phyloP scores from a whole-genome alignment of 768 basidiomycete genomes.

The Podaxis sp. region DNA sequence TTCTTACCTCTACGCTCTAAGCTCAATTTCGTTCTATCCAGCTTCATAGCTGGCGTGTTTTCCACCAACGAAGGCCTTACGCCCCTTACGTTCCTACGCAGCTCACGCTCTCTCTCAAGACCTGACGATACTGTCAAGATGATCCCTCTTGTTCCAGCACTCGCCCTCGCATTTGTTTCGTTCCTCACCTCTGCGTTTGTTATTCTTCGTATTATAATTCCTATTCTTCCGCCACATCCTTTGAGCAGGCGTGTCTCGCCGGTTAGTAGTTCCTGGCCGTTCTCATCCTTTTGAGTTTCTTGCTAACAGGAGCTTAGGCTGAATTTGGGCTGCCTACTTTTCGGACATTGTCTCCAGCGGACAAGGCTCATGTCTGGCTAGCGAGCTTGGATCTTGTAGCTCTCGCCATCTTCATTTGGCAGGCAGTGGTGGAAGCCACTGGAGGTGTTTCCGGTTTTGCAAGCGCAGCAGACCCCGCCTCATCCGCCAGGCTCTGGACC shows the following conservation, averaged over 20 bases:
- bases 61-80: conserved; percentile 41
- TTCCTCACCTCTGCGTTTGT: conserved; percentile 73
- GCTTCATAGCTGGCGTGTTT: conserved; percentile 27
- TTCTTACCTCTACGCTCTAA: conserved; percentile 11
- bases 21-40: conserved; percentile 23
- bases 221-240: conserved; percentile 71
- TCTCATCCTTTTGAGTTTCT: conserved; percentile 17
- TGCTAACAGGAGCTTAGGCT: conserved; percentile 41
- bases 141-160: conserved; percentile 66
- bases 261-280: conserved; percentile 39
- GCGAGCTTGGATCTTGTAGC: conserved; percentile 65
- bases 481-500: conserved; percentile 68
- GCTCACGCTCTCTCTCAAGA: conserved; percentile 45
- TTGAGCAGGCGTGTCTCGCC: conserved; percentile 74
- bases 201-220: conserved; percentile 72
- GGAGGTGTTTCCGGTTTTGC: conserved; percentile 43
- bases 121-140: conserved; percentile 37
- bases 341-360: conserved; percentile 60
- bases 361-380: conserved; percentile 74
- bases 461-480: conserved; percentile 45
- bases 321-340: conserved; percentile 76
- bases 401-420: conserved; percentile 64
- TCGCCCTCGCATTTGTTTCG: conserved; percentile 68
- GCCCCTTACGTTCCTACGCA: conserved; percentile 42
- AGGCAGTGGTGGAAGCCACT: conserved; percentile 51